Evolutionary conservation across 352 stramenopile genomes (phyloP).

Genomic region (Aphanomyces euteiches): DNA sequence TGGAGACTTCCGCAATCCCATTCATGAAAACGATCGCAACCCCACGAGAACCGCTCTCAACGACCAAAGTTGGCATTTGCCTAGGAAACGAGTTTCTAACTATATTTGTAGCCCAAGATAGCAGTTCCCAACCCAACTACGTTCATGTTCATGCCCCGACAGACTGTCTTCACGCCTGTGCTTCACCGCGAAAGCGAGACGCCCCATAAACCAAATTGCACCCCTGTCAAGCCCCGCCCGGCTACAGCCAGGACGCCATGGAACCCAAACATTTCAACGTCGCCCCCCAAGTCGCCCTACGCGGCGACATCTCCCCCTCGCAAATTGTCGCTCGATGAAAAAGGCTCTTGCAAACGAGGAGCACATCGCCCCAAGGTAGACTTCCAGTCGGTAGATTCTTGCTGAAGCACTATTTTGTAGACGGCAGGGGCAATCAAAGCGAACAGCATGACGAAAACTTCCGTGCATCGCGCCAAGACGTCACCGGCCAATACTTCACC

Average conservation of each 20-base stretch:
- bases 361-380: constrained; percentile 10
- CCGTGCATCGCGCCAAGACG: too few relatives aligned
- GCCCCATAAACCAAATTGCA: too few relatives aligned
- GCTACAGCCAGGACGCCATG: not conserved
- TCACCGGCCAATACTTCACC: too few relatives aligned
- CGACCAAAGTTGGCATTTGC: not conserved
- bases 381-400: too few relatives aligned
- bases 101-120: not conserved
- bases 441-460: not conserved
- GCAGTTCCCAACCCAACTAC: too few relatives aligned
- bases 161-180: not conserved
- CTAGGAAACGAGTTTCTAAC: not conserved
- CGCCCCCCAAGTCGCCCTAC: not conserved
- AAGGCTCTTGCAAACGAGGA: not conserved
- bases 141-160: not conserved
- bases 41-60: not conserved
- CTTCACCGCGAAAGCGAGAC: not conserved
- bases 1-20: not conserved
- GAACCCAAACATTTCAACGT: constrained; percentile 9
- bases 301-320: not conserved
- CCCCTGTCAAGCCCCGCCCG: not conserved
- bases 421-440: constrained; percentile 1
- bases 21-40: too few relatives aligned
- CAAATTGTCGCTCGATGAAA: not conserved
- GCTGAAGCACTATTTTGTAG: not conserved